These are phyloP conservation scores for Epicoccum nigrum DNA, from an alignment of 2,329 filamentous ascomycete genomes.

Conservation along the genomic window DNA sequence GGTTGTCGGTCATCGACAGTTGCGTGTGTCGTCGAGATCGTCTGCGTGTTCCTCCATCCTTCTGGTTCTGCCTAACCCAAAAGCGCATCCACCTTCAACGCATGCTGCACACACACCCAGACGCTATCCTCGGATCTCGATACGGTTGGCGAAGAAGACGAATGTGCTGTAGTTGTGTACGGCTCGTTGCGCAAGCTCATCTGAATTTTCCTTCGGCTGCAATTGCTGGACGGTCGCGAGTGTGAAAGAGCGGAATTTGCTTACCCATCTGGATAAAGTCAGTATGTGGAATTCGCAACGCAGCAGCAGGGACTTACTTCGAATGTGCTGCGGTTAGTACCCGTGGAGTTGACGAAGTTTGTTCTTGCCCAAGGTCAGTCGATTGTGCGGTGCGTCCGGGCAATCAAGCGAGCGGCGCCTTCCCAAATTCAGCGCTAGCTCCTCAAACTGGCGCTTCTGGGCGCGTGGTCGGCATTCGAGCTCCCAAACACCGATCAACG, in stretches of 20 bases:
- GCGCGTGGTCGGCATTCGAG: slow-evolving; percentile 8
- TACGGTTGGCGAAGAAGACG: neutral
- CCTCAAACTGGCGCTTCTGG: slow-evolving; percentile 8
- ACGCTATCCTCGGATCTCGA: neutral
- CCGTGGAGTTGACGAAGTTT: slow-evolving; percentile 41
- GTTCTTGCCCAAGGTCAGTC: slow-evolving; percentile 19
- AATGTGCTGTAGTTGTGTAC: slow-evolving; percentile 6
- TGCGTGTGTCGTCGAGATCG: neutral
- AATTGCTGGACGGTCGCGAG: slow-evolving; percentile 38
- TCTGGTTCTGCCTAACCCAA: neutral
- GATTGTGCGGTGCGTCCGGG: slow-evolving; percentile 24
- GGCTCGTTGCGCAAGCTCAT: slow-evolving; percentile 23
- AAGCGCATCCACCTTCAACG: neutral
- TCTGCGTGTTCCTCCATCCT: neutral
- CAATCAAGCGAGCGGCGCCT: slow-evolving; percentile 32
- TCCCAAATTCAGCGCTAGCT: slow-evolving; percentile 9
- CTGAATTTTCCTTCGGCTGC: slow-evolving; percentile 37
- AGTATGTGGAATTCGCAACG: slow-evolving; percentile 17
- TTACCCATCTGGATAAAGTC: slow-evolving; percentile 66
- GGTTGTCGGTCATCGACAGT: neutral
- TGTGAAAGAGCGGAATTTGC: slow-evolving; percentile 46
- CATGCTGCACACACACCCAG: neutral
- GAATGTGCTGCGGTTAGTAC: slow-evolving; percentile 57
- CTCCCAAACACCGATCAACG: slow-evolving; percentile 11
- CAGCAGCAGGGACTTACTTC: slow-evolving; percentile 54